Evolutionary conservation across 2,329 filamentous ascomycete species (phyloP).

Genomic region (Phoma sp.): DNA sequence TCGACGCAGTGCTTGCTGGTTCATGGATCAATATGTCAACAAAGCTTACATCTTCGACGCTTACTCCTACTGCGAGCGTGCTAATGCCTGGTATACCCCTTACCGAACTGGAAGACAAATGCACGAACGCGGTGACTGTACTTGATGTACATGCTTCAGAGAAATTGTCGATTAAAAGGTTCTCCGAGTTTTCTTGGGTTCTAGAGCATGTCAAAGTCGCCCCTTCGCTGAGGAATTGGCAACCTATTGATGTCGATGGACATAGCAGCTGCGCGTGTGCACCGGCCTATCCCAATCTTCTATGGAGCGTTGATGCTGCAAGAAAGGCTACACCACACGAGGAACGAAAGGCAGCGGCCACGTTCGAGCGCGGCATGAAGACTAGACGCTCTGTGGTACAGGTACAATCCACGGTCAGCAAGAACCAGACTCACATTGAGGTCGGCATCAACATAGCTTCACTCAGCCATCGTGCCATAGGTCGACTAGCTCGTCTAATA

Average conservation of each 20-base stretch:
- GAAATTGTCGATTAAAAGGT: slow-evolving; percentile 1
- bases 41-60: slow-evolving; percentile 5
- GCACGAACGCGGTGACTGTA: slow-evolving; percentile 27
- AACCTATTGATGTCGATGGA: neutral
- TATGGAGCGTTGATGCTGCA: slow-evolving; percentile 35
- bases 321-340: slow-evolving; percentile 35
- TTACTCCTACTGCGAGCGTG: slow-evolving; percentile 10
- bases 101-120: slow-evolving; percentile 6
- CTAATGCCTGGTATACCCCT: neutral
- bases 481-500: slow-evolving; percentile 33
- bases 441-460: slow-evolving; percentile 53
- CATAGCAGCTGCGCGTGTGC: slow-evolving; percentile 30
- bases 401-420: slow-evolving; percentile 22
- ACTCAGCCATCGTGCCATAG: slow-evolving; percentile 54
- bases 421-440: slow-evolving; percentile 45
- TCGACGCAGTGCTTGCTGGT: slow-evolving; percentile 17
- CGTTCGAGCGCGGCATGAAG: slow-evolving; percentile 61
- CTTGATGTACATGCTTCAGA: slow-evolving; percentile 28
- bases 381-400: slow-evolving; percentile 47
- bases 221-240: slow-evolving; percentile 33
- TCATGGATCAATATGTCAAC: slow-evolving; percentile 18
- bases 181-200: slow-evolving; percentile 31
- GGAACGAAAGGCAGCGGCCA: slow-evolving; percentile 56
- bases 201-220: slow-evolving; percentile 26
- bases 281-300: slow-evolving; percentile 31